Evolutionary conservation across 371 early-diverging fungal genomes (phyloP), one percentile per base, ranked within the genome.

Genomic region (Mucor racemosus): DNA sequence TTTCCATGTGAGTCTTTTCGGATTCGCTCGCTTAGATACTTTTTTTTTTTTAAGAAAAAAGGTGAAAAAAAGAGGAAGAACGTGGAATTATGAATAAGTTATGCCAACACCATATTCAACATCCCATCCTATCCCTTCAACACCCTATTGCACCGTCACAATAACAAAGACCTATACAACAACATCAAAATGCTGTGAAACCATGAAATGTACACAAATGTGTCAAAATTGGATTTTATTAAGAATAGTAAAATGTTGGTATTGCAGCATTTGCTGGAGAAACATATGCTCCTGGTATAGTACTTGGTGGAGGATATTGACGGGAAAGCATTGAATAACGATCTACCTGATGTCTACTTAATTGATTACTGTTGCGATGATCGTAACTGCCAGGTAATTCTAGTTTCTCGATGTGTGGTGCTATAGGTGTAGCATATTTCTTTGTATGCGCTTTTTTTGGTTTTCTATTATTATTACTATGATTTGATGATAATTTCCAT

Each of bases 301-400:
- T 14, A 15, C 48, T 38, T 4, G 31, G 53, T 6, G 31, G 53
- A 10, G 53, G 53, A 31, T 53, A 31, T 6, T 53, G 53, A 13
- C 53, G 53, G 0, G 53, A 1, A 53, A 53, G 53, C 31, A 53
- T 53, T 4, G 53, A 53, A 13, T 53, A 53, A 5, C 53, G 31
- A 31, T 53, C 53, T 13, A 53, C 31, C 26, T 53, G 53, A 31
- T 26, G 53, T 26, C 53, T 53, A 31, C 53, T 53, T 31, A 53
- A 26, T 5, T 13, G 10, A 26, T 53, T 53, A 14, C 46, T 46
- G 10, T 17, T 46, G 19, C 31, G 26, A 53, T 53, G 13, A 53
- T 58, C 48, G 34, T 65, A 65, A 39, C 65, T 65, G 38, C 26
- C 58, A 5, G 65, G 65, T 39, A 58, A 19, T 15, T 65, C 38